Evolutionary conservation across 345 rosid species (phyloP), one percentile per base, ranked within the genome.

Genomic region (Pseudoturritis turrita): DNA sequence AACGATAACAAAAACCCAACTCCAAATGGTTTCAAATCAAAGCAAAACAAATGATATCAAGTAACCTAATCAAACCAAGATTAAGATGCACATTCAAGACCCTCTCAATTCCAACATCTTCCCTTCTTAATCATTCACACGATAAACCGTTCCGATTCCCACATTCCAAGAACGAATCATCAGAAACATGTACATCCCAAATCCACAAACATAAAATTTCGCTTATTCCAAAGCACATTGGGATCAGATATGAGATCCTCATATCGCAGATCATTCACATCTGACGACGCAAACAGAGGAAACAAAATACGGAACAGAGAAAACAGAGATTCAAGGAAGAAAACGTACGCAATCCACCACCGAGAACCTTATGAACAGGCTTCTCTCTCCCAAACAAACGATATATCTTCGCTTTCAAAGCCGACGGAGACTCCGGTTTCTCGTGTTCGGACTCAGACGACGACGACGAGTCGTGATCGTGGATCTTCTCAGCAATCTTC

Each of bases 361-460:
- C 96, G 51, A 92, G 77, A 53, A 86, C 89, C 59, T 85, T 79
- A 73, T 92, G 96, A 59, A 89, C 84, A 43, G 91, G 87, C 18
- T 72, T 84, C 74, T 92, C 90, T 71, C 98, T 83, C 6, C 98
- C 98, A 65, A 92, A 88, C 77, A 92, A 74, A 22, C 95, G 90
- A 69, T 68, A 86, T 45, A 88, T 78, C 86, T 85, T 88, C 13
- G 80, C 74, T 53, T 87, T 82, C 72, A 81, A 79, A 47, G 88
- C 81, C 7, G 88, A 77, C 10, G 80, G 81, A 6, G 88, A 78
- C n/a, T 43, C 76, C 46, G 81, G 72, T 55, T 84, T 83, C 80
- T 80, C 84, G 10, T 77, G 40, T 21, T 87, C 89, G 11, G 82
- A 75, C 15, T 87, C 96, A 7, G 89, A 86, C 49, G 86, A 89